Evolutionary conservation across 163 green algal genomes (phyloP).

Genomic region (Volvox carteri): DNA sequence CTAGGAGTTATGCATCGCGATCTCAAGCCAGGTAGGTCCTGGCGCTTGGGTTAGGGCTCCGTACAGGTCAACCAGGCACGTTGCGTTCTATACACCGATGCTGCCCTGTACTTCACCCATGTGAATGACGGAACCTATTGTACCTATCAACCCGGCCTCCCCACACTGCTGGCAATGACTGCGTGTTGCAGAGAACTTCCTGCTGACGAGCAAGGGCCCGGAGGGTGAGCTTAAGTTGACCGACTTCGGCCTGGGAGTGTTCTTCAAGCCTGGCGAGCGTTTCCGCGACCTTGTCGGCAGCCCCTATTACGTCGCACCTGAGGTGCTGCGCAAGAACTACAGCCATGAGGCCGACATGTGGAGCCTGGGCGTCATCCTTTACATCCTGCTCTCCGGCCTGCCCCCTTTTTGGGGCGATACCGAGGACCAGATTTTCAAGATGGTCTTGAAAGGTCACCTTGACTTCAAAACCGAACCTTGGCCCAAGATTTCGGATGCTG

Average conservation of each 20-base stretch:
- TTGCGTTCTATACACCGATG: too few species aligned
- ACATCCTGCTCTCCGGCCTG: slow-evolving; percentile 93
- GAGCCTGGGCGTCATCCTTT: slow-evolving; percentile 93
- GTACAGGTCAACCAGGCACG: too few species aligned
- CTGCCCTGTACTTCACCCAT: too few species aligned
- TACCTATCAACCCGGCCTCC: too few species aligned
- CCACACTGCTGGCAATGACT: too few species aligned
- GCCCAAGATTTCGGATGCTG: slow-evolving; percentile 82
- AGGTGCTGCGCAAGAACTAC: slow-evolving; percentile 83
- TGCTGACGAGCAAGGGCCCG: slow-evolving; percentile 77
- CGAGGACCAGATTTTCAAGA: slow-evolving; percentile 67
- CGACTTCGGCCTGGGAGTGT: slow-evolving; percentile 85
- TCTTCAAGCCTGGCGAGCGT: slow-evolving; percentile 80
- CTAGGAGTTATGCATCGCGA: slow-evolving; percentile 86
- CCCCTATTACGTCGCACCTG: slow-evolving; percentile 83
- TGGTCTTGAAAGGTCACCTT: slow-evolving; percentile 77
- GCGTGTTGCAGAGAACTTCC: slow-evolving; percentile 79
- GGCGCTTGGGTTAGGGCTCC: too few species aligned
- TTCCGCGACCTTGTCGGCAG: slow-evolving; percentile 83
- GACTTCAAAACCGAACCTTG: slow-evolving; percentile 92
- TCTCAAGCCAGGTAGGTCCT: slow-evolving; percentile 70
- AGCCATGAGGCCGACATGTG: slow-evolving; percentile 90
- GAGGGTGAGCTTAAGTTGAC: slow-evolving; percentile 80
- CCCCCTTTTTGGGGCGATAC: slow-evolving; percentile 86
- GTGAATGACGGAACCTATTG: too few species aligned